phyloP scores from a whole-genome alignment of 805 yeast genomes.

The Suhomyces kilbournensis region DNA sequence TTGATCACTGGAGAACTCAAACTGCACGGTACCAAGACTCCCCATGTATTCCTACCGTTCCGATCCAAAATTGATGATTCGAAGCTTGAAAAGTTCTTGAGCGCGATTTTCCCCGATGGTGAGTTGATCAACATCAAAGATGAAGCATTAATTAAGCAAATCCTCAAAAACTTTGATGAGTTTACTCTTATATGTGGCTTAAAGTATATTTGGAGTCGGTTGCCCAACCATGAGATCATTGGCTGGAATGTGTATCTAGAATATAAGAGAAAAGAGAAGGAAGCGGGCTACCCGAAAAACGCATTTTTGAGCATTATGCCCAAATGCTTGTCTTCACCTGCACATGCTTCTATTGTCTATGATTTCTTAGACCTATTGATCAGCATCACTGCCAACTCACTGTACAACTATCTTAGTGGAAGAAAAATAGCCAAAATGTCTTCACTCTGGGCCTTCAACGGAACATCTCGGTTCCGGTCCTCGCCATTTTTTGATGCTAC shows the following conservation, averaged over 20 bases:
- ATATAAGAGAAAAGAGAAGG: conserved; percentile 62
- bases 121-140: conserved; percentile 34
- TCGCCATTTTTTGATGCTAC: conserved; percentile 41
- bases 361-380: conserved; percentile 82
- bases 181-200: conserved; percentile 70
- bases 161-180: conserved; percentile 53
- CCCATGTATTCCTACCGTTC: conserved; percentile 73
- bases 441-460: conserved; percentile 84
- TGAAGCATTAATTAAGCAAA: conserved; percentile 37
- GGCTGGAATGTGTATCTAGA: conserved; percentile 83
- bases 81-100: conserved; percentile 56
- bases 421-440: conserved; percentile 78
- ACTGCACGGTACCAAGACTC: conserved; percentile 64
- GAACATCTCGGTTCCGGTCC: conserved; percentile 25
- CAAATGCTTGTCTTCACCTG: conserved; percentile 73
- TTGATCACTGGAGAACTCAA: conserved; percentile 71
- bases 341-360: conserved; percentile 86
- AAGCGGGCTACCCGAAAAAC: conserved; percentile 62
- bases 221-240: conserved; percentile 74
- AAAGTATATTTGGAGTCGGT: conserved; percentile 83
- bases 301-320: conserved; percentile 85
- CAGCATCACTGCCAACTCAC: conserved; percentile 73
- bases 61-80: conserved; percentile 65
- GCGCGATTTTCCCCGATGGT: conserved; percentile 58
- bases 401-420: conserved; percentile 74